phyloP scores from a whole-genome alignment of 164 flowering plant genomes.

The Amborella trichopoda region DNA sequence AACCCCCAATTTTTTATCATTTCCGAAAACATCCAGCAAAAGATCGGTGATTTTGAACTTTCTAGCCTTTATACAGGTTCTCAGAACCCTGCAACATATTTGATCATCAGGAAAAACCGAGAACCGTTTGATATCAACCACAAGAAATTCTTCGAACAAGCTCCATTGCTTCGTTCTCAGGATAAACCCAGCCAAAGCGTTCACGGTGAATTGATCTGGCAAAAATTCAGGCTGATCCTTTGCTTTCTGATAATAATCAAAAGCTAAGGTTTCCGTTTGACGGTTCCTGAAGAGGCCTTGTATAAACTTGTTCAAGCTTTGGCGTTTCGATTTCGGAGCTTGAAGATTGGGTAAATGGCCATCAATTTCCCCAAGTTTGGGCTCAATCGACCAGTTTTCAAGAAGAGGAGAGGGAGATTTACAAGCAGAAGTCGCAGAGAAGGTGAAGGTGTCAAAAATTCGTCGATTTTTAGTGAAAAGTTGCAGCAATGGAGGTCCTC shows the following conservation, averaged over 20 bases:
- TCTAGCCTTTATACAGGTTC: conserved; percentile 41
- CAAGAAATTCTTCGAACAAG: conserved; percentile 16
- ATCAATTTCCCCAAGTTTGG: too few relatives aligned
- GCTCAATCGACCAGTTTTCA: too few relatives aligned
- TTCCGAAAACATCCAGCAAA: conserved; percentile 28
- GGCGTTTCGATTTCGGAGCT: too few relatives aligned
- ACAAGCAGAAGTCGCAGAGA: too few relatives aligned
- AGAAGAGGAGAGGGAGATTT: too few relatives aligned
- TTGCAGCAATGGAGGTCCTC: too few relatives aligned
- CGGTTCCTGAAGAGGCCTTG: conserved; percentile 12
- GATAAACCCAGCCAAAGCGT: conserved; percentile 44
- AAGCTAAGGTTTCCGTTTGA: conserved; percentile 25
- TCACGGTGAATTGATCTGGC: conserved; percentile 28
- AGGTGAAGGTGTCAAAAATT: too few relatives aligned
- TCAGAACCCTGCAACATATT: conserved; percentile 38
- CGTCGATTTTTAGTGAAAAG: too few relatives aligned
- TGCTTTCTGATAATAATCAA: conserved; percentile 39
- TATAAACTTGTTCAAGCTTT: neutral
- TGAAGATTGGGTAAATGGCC: too few relatives aligned
- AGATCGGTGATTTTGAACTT: conserved; percentile 36
- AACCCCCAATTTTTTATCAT: conserved; percentile 20
- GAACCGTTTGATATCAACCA: conserved; percentile 31
- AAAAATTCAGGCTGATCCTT: conserved; percentile 29
- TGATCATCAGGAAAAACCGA: conserved; percentile 41
- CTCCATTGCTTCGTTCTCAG: conserved; percentile 44